These are phyloP conservation scores for Flaveria linearis DNA, from an alignment of 129 eudicot species.

Conservation along the genomic window DNA sequence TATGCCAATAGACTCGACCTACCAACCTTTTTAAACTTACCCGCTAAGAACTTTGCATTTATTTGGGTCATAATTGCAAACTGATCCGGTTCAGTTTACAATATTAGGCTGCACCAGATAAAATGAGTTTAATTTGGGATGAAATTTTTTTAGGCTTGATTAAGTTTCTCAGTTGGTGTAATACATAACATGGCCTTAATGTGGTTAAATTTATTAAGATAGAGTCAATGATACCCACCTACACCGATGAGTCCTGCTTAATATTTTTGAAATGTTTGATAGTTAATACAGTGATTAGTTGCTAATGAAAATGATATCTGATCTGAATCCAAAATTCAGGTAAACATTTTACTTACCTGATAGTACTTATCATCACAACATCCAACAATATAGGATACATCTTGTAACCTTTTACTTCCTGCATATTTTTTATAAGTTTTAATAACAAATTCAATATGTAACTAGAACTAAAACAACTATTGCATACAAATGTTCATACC, in stretches of 20 bases:
- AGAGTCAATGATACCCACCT: not conserved
- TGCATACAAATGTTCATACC: slow-evolving; percentile 5
- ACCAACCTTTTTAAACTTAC: no score
- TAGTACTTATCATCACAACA: not conserved
- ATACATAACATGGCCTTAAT: not conserved
- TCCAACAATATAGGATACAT: not conserved
- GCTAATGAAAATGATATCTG: not conserved
- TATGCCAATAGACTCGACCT: no score
- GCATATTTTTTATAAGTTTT: not conserved
- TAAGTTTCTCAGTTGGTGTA: slow-evolving; percentile 8
- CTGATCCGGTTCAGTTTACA: not conserved
- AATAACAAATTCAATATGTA: not conserved
- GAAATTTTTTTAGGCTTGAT: not conserved
- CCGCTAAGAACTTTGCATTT: not conserved
- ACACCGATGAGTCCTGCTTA: not conserved
- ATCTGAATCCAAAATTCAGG: slow-evolving; percentile 6
- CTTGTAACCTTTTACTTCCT: not conserved
- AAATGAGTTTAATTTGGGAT: not conserved
- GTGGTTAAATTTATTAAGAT: not conserved
- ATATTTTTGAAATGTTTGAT: not conserved
- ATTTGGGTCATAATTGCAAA: not conserved
- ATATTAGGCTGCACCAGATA: not conserved
- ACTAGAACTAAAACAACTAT: not conserved
- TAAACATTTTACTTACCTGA: not conserved
- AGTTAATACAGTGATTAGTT: not conserved